Evolutionary conservation across 768 basidiomycete genomes (phyloP).

Genomic region (Neoboletus magnificus): DNA sequence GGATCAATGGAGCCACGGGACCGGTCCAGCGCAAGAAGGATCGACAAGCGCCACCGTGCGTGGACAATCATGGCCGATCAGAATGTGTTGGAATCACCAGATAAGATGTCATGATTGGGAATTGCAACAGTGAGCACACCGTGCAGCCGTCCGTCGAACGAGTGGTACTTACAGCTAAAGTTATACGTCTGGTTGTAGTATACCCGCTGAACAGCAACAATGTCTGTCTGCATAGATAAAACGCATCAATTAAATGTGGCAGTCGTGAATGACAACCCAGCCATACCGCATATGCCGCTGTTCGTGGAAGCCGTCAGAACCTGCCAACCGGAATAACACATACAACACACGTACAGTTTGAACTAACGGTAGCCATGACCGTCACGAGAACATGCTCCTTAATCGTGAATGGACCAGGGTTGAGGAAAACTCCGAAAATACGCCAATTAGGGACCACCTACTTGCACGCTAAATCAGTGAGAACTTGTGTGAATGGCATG

Average conservation of each 20-base stretch:
- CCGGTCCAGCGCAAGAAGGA: neutral
- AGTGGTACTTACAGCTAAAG: slow-evolving; percentile 41
- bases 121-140: neutral
- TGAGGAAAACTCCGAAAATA: slow-evolving; percentile 59
- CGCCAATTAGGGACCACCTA: slow-evolving; percentile 48
- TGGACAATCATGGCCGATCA: neutral
- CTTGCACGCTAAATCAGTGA: neutral
- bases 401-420: slow-evolving; percentile 74
- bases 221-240: slow-evolving; percentile 46
- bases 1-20: neutral
- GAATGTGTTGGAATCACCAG: neutral
- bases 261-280: neutral
- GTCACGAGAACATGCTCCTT: slow-evolving; percentile 71
- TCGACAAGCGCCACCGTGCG: neutral
- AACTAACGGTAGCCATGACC: slow-evolving; percentile 59
- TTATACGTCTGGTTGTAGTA: slow-evolving; percentile 59
- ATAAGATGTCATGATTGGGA: neutral
- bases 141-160: neutral
- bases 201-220: slow-evolving; percentile 69
- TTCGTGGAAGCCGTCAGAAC: slow-evolving; percentile 2
- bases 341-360: slow-evolving; percentile 17
- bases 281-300: slow-evolving; percentile 47
- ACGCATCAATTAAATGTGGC: neutral
- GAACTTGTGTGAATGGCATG: neutral
- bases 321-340: neutral